Percentiles rank a stretch among this genome's conserved stretches.
These are phyloP conservation scores for Chenopodium suecicum DNA, from an alignment of 148 eudicot genomes.

Conservation along the genomic window DNA sequence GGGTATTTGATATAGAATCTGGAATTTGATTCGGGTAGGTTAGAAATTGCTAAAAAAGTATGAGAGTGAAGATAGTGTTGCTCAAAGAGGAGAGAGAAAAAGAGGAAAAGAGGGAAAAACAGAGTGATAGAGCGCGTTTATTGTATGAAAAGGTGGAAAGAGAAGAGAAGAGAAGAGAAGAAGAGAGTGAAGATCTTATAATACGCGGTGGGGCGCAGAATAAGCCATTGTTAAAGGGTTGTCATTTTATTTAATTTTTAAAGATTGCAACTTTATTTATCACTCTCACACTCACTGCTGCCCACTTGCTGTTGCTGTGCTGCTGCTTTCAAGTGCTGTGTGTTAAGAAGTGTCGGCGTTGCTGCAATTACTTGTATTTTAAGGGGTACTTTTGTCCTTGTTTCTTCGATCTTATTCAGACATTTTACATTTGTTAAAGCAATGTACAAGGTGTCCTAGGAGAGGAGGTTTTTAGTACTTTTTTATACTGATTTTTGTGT, in stretches of 20 bases:
- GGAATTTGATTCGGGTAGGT: background rate
- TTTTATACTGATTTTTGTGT: no score
- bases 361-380: background rate
- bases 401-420: background rate
- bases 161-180: no score
- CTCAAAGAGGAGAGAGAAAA: background rate
- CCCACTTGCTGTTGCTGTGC: background rate
- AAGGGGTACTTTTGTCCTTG: conserved; percentile 20
- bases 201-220: conserved; percentile 15
- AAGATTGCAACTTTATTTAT: no score
- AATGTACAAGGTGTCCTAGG: background rate
- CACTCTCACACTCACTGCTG: background rate
- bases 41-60: background rate
- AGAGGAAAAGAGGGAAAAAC: background rate
- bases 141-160: background rate
- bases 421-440: background rate
- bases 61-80: background rate
- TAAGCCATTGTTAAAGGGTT: background rate
- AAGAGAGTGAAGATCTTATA: conserved; percentile 14
- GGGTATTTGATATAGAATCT: no score
- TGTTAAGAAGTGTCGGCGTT: conserved; percentile 24
- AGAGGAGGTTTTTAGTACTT: no score
- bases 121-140: conserved; percentile 23
- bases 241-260: no score
- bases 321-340: no score